phyloP scores from a whole-genome alignment of 345 rosid species.

The Litchi chinensis region DNA sequence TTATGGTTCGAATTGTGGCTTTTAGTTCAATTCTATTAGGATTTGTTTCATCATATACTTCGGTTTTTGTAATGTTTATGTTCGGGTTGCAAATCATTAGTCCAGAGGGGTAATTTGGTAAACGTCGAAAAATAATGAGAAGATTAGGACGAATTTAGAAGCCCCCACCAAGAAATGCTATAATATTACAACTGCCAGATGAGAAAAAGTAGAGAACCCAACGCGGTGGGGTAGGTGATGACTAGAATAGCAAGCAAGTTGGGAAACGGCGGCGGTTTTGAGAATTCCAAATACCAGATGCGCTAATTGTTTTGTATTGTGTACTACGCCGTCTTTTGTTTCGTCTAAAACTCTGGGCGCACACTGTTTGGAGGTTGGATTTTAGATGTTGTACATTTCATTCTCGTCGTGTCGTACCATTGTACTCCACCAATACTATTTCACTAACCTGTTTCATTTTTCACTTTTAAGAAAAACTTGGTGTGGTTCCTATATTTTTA shows the following conservation, averaged over 20 bases:
- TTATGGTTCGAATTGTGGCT: no score
- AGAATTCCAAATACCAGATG: background rate
- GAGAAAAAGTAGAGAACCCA: background rate
- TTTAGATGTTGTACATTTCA: background rate
- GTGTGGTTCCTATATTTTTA: no score
- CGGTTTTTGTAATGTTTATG: background rate
- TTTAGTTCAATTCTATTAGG: no score
- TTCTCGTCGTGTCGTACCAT: background rate
- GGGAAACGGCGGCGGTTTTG: background rate
- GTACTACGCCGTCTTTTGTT: background rate
- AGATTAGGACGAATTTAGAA: conserved; percentile 1
- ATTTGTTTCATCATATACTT: background rate
- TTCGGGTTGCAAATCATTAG: background rate
- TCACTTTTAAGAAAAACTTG: no score
- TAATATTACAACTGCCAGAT: background rate
- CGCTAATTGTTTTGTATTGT: conserved; percentile 6
- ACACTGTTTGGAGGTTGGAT: background rate
- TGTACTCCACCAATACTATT: background rate
- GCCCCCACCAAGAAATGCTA: background rate
- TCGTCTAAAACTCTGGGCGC: background rate
- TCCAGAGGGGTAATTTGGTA: background rate
- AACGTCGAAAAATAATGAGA: background rate
- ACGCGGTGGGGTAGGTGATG: background rate
- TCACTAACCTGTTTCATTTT: background rate
- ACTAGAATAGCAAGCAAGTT: background rate